phyloP scores from a whole-genome alignment of 176 grass and related monocot species.

The Hyparrhenia diplandra region DNA sequence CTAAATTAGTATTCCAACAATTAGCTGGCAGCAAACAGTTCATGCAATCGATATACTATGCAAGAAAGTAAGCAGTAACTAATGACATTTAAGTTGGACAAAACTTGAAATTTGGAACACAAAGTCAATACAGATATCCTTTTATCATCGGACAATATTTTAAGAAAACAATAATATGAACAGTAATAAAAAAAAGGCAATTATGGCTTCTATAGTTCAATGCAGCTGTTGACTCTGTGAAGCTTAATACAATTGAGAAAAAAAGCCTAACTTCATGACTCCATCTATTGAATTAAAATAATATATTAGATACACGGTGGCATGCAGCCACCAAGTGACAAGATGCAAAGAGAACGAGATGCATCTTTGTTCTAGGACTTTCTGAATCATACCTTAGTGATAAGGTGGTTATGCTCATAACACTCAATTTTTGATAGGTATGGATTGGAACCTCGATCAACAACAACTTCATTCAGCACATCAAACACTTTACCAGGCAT shows the following conservation, averaged over 20 bases:
- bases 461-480: slow-evolving; percentile 95
- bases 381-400: slow-evolving; percentile 79
- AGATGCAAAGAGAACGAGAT: slow-evolving; percentile 10
- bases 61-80: neutral
- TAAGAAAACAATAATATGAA: neutral
- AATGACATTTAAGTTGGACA: neutral
- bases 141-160: neutral
- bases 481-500: slow-evolving; percentile 97
- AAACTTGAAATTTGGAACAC: neutral
- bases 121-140: neutral
- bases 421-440: slow-evolving; percentile 99
- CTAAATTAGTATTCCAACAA: neutral
- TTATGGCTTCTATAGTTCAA: neutral
- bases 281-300: neutral
- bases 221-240: slow-evolving; percentile 1
- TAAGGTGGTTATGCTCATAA: slow-evolving; percentile 91
- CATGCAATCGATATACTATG: neutral
- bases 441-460: slow-evolving; percentile 96
- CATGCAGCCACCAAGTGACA: slow-evolving; percentile 16
- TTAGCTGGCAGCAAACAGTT: slow-evolving; percentile 6
- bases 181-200: neutral
- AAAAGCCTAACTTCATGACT: slow-evolving; percentile 5
- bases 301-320: neutral
- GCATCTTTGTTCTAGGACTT: slow-evolving; percentile 10
- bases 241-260: slow-evolving; percentile 6